These are phyloP conservation scores for Fusarium sp. DNA, from an alignment of 2,329 filamentous ascomycete genomes.

Conservation along the genomic window DNA sequence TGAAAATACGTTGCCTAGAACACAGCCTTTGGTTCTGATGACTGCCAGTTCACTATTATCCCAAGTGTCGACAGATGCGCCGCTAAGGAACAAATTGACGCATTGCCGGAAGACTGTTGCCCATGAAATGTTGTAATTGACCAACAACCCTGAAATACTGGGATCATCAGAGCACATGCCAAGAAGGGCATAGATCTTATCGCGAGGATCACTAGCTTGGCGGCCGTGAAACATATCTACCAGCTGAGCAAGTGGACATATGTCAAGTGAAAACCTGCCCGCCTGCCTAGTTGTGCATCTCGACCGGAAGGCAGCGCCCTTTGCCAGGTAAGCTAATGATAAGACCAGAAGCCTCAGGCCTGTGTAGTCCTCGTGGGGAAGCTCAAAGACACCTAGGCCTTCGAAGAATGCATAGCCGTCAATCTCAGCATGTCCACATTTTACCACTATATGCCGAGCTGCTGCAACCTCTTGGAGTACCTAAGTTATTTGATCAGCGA, in stretches of 20 bases:
- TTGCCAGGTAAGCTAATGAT: not conserved
- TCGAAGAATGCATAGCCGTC: not conserved
- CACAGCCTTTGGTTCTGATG: not conserved
- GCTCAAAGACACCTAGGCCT: not conserved
- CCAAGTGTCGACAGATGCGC: not conserved
- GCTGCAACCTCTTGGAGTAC: not conserved
- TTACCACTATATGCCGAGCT: not conserved
- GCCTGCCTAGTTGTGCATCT: not conserved
- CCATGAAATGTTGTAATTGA: not conserved
- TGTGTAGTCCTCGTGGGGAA: accelerated
- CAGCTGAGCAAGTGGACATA: not conserved
- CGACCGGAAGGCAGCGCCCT: not conserved
- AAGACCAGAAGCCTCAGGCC: not conserved
- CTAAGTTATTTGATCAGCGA: not conserved
- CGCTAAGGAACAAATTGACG: accelerated
- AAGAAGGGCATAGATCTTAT: not conserved
- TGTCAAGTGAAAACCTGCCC: not conserved
- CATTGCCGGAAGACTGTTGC: not conserved
- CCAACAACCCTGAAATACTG: accelerated
- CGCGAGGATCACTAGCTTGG: not conserved
- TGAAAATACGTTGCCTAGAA: not conserved
- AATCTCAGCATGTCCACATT: not conserved
- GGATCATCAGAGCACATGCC: not conserved
- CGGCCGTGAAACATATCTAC: not conserved
- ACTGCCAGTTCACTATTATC: not conserved